phyloP scores from a whole-genome alignment of 2,329 filamentous ascomycete genomes.

The Hypoxylon sp. region DNA sequence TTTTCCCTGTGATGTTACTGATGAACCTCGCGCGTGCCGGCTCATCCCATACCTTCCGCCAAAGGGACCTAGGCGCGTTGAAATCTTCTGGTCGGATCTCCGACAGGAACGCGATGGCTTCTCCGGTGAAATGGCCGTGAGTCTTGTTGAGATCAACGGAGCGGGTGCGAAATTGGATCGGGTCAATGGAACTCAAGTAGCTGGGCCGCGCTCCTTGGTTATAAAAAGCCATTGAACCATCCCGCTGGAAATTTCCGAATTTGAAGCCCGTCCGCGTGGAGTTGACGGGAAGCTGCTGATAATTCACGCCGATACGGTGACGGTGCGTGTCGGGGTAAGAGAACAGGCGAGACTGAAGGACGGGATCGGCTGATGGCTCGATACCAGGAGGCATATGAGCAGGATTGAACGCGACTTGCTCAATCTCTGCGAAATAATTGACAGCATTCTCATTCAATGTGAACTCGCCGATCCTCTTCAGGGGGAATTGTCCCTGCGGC shows the following conservation, averaged over 20 bases:
- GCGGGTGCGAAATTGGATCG: constrained; percentile 53
- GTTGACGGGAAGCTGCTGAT: constrained; percentile 73
- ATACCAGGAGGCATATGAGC: constrained; percentile 73
- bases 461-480: constrained; percentile 70
- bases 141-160: constrained; percentile 55
- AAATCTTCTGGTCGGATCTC: constrained; percentile 57
- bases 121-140: constrained; percentile 56
- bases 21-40: constrained; percentile 69
- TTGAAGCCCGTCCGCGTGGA: constrained; percentile 67
- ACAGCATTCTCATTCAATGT: constrained; percentile 73
- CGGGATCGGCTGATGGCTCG: constrained; percentile 71
- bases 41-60: constrained; percentile 72
- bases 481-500: constrained; percentile 72
- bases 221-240: constrained; percentile 78
- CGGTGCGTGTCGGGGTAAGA: constrained; percentile 72
- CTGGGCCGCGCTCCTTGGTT: constrained; percentile 72
- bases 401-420: constrained; percentile 75
- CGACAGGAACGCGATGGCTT: constrained; percentile 55
- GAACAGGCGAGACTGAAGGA: constrained; percentile 71
- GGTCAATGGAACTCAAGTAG: constrained; percentile 61
- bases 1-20: constrained; percentile 71
- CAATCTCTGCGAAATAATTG: constrained; percentile 77
- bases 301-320: constrained; percentile 73
- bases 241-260: constrained; percentile 74
- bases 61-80: constrained; percentile 66